These are phyloP conservation scores for Microthyrium microscopicum DNA, from an alignment of 2,329 filamentous ascomycete species.

Conservation along the genomic window DNA sequence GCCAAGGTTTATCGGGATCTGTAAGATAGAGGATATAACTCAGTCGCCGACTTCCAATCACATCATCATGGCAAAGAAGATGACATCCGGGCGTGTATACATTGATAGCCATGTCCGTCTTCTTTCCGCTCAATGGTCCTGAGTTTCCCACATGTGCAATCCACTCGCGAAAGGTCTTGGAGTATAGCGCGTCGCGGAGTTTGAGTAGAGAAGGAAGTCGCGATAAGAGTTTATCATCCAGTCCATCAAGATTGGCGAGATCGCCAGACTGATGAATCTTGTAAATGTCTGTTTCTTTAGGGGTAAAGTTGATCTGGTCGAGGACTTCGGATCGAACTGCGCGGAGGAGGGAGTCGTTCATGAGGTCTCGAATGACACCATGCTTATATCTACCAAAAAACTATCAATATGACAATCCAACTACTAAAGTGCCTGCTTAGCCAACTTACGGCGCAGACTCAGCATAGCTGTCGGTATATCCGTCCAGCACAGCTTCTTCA, in stretches of 20 bases:
- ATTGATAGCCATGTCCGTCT: slow-evolving; percentile 99
- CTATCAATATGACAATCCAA: slow-evolving; percentile 5
- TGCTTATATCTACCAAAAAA: slow-evolving; percentile 55
- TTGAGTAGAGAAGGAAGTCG: slow-evolving; percentile 79
- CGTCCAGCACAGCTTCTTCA: too few species aligned
- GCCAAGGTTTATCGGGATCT: slow-evolving; percentile 81
- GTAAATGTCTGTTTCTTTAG: slow-evolving; percentile 98
- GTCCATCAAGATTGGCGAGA: slow-evolving; percentile 85
- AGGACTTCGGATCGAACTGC: slow-evolving; percentile 78
- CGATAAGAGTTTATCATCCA: slow-evolving; percentile 70
- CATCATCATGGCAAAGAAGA: slow-evolving; percentile 91
- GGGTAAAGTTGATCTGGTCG: slow-evolving; percentile 83
- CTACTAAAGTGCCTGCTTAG: slow-evolving; percentile 1
- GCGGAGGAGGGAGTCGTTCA: slow-evolving; percentile 68
- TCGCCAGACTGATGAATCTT: slow-evolving; percentile 98
- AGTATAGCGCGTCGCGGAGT: slow-evolving; percentile 91
- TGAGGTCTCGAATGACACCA: slow-evolving; percentile 67
- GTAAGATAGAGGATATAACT: slow-evolving; percentile 96
- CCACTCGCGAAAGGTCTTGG: slow-evolving; percentile 73
- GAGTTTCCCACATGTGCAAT: slow-evolving; percentile 72
- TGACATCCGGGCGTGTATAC: slow-evolving; percentile 95
- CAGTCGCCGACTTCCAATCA: slow-evolving; percentile 88
- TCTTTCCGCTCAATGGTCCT: slow-evolving; percentile 73
- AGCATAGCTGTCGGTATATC: too few species aligned
- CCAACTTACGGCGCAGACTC: slow-evolving; percentile 29